Conservation (phyloP, 1,284 basidiomycete genomes). For the Trametes pubescens region DNA sequence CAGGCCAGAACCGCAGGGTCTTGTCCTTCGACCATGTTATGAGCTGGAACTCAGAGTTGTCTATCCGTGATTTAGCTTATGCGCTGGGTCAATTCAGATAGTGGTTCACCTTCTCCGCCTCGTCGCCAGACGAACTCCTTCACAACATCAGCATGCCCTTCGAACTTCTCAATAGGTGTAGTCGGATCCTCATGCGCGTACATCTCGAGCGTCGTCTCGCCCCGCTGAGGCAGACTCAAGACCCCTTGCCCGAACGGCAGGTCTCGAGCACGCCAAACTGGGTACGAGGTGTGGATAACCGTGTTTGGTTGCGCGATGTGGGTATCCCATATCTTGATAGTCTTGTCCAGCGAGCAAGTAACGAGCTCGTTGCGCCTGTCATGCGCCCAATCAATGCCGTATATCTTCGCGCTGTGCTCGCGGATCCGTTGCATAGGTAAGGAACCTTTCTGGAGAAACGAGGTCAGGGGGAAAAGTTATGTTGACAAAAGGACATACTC, state of each 20-base stretch:
- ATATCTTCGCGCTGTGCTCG: conserved; percentile 90
- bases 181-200: conserved; percentile 64
- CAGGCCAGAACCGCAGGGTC: conserved; percentile 91
- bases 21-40: conserved; percentile 98
- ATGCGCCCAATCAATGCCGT: conserved; percentile 95
- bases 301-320: conserved; percentile 53
- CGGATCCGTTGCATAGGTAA: conserved; percentile 79
- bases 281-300: conserved; percentile 82
- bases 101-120: conserved; percentile 55
- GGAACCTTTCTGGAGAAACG: conserved; percentile 79
- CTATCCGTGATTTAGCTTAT: conserved; percentile 39
- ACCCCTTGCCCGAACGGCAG: conserved; percentile 94
- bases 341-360: conserved; percentile 92
- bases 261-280: conserved; percentile 94
- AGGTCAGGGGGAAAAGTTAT: neutral
- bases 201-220: conserved; percentile 88
- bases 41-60: conserved; percentile 85
- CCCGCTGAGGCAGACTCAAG: conserved; percentile 90
- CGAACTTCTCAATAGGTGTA: conserved; percentile 78
- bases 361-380: conserved; percentile 78
- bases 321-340: conserved; percentile 87
- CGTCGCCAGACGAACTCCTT: conserved; percentile 98
- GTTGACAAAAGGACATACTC: conserved; percentile 55
- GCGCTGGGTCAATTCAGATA: neutral
- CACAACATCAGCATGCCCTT: conserved; percentile 92